Evolutionary conservation across 768 basidiomycete species (phyloP).

Genomic region (Astraeus odoratus): DNA sequence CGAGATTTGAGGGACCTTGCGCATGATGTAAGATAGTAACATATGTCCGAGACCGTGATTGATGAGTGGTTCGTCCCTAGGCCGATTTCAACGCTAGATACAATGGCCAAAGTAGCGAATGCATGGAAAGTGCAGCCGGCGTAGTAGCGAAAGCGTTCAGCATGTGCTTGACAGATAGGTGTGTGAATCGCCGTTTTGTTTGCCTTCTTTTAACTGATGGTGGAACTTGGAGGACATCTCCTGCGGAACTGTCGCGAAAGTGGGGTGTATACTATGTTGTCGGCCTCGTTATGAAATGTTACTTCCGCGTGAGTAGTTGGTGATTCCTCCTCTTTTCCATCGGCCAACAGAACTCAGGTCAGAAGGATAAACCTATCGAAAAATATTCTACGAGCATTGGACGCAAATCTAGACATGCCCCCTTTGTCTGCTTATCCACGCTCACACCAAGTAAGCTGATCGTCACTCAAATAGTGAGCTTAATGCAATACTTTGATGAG

Average conservation of each 20-base stretch:
- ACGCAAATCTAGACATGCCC: slow-evolving; percentile 82
- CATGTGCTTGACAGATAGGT: slow-evolving; percentile 82
- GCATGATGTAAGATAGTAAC: slow-evolving; percentile 53
- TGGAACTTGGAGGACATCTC: slow-evolving; percentile 44
- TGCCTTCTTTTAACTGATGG: background rate
- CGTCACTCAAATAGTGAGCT: too few relatives aligned
- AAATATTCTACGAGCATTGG: slow-evolving; percentile 84
- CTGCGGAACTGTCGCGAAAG: slow-evolving; percentile 67
- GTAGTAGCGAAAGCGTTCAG: slow-evolving; percentile 87
- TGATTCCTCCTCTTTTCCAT: background rate
- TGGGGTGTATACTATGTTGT: slow-evolving; percentile 94
- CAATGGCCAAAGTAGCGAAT: slow-evolving; percentile 49
- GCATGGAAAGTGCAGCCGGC: slow-evolving; percentile 83
- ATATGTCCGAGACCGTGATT: background rate
- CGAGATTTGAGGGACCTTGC: slow-evolving; percentile 81
- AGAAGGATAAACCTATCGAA: slow-evolving; percentile 87
- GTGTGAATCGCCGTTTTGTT: slow-evolving; percentile 8
- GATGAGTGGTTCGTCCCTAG: slow-evolving; percentile 24
- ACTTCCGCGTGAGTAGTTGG: slow-evolving; percentile 69
- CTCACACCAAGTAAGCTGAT: slow-evolving; percentile 68
- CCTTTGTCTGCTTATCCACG: slow-evolving; percentile 68
- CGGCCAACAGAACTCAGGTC: slow-evolving; percentile 42
- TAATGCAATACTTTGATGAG: slow-evolving; percentile 44
- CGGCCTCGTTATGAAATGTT: slow-evolving; percentile 84
- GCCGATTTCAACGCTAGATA: slow-evolving; percentile 57